These are phyloP conservation scores for Medicago ruthenica DNA, from an alignment of 306 rosid species.

Conservation along the genomic window DNA sequence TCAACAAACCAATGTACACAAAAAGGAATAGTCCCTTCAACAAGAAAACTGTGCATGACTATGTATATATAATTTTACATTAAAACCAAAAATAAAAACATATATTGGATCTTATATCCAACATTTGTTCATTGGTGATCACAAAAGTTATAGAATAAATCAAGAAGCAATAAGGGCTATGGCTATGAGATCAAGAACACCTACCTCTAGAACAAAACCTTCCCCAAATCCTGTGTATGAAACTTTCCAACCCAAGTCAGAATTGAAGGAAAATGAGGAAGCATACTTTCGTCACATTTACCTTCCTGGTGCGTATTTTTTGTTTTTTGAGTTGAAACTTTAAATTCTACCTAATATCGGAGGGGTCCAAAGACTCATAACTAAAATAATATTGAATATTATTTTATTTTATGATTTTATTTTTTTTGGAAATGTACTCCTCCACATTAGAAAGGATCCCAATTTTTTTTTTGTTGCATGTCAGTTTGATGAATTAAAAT, in stretches of 20 bases:
- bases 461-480: background rate
- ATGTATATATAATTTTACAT: background rate
- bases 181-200: constrained; percentile 50
- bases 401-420: too few relatives aligned
- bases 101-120: background rate
- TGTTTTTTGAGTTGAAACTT: too few relatives aligned
- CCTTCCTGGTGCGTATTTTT: constrained; percentile 55
- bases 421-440: too few relatives aligned
- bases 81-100: background rate
- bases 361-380: too few relatives aligned
- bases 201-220: constrained; percentile 22
- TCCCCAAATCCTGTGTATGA: constrained; percentile 30
- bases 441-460: too few relatives aligned
- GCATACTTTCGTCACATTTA: constrained; percentile 44
- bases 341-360: too few relatives aligned
- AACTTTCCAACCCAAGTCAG: constrained; percentile 54
- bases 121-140: constrained; percentile 1
- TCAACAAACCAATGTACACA: constrained; percentile 46
- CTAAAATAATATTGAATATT: too few relatives aligned
- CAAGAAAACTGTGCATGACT: constrained; percentile 35
- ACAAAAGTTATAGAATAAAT: background rate
- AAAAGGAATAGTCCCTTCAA: constrained; percentile 52
- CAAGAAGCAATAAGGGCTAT: constrained; percentile 21
- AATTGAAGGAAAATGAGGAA: constrained; percentile 49
- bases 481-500: background rate